phyloP scores from a whole-genome alignment of 306 rosid genomes.

The Casuarina cunninghamiana region DNA sequence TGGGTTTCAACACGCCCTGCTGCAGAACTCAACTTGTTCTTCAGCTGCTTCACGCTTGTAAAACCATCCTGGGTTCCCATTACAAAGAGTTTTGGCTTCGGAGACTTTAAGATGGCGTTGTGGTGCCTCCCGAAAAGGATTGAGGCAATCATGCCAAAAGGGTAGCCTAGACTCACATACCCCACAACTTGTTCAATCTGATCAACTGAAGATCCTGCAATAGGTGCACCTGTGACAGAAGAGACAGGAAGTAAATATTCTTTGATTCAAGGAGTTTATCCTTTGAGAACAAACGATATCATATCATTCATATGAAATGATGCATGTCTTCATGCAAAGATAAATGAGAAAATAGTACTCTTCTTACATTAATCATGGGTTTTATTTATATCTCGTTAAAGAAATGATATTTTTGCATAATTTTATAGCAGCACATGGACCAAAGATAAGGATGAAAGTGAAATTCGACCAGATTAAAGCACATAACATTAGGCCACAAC shows the following conservation, averaged over 20 bases:
- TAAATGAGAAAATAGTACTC: neutral
- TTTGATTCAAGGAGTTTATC: neutral
- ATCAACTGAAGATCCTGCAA: conserved; percentile 91
- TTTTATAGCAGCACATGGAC: neutral
- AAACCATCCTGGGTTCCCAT: conserved; percentile 95
- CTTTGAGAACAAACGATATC: neutral
- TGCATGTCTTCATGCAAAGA: neutral
- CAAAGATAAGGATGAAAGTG: neutral
- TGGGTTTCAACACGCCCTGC: conserved; percentile 65
- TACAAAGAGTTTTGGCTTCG: conserved; percentile 79
- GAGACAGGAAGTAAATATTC: neutral
- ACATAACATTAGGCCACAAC: too few species aligned
- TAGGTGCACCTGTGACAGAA: conserved; percentile 72
- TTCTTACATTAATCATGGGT: neutral
- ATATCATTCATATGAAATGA: neutral
- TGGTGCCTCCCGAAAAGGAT: conserved; percentile 91
- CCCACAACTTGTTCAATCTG: conserved; percentile 75
- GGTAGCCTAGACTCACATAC: conserved; percentile 90
- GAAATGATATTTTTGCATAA: too few species aligned
- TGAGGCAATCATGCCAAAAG: conserved; percentile 85
- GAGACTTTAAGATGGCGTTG: conserved; percentile 62
- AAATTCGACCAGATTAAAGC: neutral
- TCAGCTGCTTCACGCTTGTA: conserved; percentile 77
- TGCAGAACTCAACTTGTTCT: conserved; percentile 67
- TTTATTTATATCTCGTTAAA: neutral